Evolutionary conservation across 768 basidiomycete species (phyloP).

Genomic region (Auriscalpium orientale): DNA sequence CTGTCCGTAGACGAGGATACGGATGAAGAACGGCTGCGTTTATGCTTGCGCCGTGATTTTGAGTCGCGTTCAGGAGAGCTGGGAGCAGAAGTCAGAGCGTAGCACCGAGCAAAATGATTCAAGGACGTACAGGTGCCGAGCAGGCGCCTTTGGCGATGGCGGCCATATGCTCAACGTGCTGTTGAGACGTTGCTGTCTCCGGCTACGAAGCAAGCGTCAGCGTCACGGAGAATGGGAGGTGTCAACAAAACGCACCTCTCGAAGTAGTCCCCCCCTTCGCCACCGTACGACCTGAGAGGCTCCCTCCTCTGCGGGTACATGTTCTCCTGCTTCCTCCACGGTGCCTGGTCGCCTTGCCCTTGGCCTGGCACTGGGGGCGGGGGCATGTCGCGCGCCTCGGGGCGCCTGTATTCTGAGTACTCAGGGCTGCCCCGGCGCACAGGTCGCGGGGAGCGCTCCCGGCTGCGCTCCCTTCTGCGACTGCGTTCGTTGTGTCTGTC

Average conservation of each 20-base stretch:
- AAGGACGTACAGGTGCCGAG: conserved; percentile 44
- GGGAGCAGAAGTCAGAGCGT: neutral
- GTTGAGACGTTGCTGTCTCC: conserved; percentile 57
- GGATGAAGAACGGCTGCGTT: conserved; percentile 37
- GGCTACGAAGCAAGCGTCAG: conserved; percentile 35
- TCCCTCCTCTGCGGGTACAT: conserved; percentile 46
- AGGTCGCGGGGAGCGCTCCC: conserved; percentile 13
- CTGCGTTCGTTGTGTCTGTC: conserved; percentile 20
- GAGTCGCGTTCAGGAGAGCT: conserved; percentile 51
- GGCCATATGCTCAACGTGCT: conserved; percentile 70
- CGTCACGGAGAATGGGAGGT: neutral
- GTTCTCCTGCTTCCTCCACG: conserved; percentile 43
- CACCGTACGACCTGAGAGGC: conserved; percentile 20
- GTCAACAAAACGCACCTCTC: conserved; percentile 48
- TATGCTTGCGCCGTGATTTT: conserved; percentile 48
- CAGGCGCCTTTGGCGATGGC: conserved; percentile 63
- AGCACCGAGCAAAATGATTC: too few species aligned
- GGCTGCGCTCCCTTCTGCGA: conserved; percentile 21
- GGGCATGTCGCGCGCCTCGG: conserved; percentile 4
- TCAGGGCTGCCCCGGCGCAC: conserved; percentile 37
- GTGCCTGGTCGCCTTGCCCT: conserved; percentile 23
- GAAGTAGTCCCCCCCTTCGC: conserved; percentile 48
- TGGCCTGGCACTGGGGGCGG: neutral
- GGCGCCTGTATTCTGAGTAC: conserved; percentile 47
- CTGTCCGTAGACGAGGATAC: conserved; percentile 35